Base-by-base conservation (phyloP, 169 alveolate species). In the Plasmodium ovale region DNA sequence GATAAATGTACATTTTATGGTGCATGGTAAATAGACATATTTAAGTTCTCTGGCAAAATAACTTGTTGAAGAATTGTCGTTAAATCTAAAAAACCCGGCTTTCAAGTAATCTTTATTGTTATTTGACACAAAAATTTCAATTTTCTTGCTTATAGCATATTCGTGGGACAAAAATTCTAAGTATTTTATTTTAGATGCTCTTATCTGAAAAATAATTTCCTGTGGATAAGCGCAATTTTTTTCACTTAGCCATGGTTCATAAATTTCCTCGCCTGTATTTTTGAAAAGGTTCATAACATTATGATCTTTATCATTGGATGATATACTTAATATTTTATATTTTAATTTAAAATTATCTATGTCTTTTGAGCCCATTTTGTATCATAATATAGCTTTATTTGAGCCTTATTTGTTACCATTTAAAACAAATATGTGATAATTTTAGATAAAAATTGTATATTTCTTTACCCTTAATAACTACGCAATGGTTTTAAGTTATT, bases 41-140 rank as follows among this genome's bases (percentile, higher is more conserved):
- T 79, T 79, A 68, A 79, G 89, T 64, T 79, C 89, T 64, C 82
- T 79, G 42, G 89, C 89, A 79, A 79, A 79, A 79, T 79, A 79
- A 56, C 58, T 47, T 62, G 89, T 79, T 64, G 89, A 79, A 79
- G 59, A 23, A 49, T 79, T 79, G 59, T 79, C 89, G 65, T 79
- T 79, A 65, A 79, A 79, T 65, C 89, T 79, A 68, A 79, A 79
- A 56, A 79, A 79, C 47, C 89, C 89, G 33, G 72, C 89, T 65
- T 79, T 79, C 19, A 65, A 62, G 47, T 64, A 79, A 33, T 79
- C 89, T 68, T 42, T 79, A 65, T 79, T 79, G 60, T 79, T 69
- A 54, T 65, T 79, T 47, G 89, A 79, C 59, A 79, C 69, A 79
- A 64, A 79, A 27, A 79, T 79, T 79, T 79, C 89, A 79, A 79